Conservation (phyloP, 306 rosid species). For the Malus sylvestris region DNA sequence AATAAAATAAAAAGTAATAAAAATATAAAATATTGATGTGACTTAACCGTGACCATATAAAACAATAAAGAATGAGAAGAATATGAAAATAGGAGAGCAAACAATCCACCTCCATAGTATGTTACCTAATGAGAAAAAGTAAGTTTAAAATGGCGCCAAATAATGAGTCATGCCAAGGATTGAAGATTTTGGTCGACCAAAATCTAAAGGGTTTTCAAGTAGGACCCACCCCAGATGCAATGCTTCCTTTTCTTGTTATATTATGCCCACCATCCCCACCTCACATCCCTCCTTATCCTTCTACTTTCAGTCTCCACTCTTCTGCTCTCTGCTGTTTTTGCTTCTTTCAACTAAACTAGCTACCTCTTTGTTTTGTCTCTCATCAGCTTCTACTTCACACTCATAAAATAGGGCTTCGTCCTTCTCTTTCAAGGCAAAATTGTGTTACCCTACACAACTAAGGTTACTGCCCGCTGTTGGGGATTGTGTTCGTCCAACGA, state of each 20-base stretch:
- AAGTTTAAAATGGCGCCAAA: constrained; percentile 16
- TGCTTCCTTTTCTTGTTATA: background rate
- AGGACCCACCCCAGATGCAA: constrained; percentile 10
- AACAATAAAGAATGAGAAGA: too few species aligned
- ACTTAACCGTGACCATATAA: too few species aligned
- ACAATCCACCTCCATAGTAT: too few species aligned
- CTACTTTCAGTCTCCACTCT: constrained; percentile 1
- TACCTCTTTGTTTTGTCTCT: background rate
- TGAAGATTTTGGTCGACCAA: constrained; percentile 12
- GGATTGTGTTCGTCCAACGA: background rate
- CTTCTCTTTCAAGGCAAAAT: background rate
- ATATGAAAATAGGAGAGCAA: too few species aligned
- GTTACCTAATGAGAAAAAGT: background rate
- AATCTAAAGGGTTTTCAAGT: constrained; percentile 1
- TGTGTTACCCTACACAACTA: constrained; percentile 5
- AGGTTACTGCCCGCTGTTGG: background rate
- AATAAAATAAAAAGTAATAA: too few species aligned
- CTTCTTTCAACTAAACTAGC: background rate
- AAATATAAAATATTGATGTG: too few species aligned
- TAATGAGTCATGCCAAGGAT: constrained; percentile 14
- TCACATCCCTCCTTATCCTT: constrained; percentile 9
- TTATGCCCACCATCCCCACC: background rate
- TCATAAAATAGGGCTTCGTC: constrained; percentile 4
- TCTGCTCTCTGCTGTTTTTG: background rate
- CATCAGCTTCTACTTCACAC: background rate